These are phyloP conservation scores for Marvania coccoides DNA, from an alignment of 139 green algal genomes.

Conservation along the genomic window DNA sequence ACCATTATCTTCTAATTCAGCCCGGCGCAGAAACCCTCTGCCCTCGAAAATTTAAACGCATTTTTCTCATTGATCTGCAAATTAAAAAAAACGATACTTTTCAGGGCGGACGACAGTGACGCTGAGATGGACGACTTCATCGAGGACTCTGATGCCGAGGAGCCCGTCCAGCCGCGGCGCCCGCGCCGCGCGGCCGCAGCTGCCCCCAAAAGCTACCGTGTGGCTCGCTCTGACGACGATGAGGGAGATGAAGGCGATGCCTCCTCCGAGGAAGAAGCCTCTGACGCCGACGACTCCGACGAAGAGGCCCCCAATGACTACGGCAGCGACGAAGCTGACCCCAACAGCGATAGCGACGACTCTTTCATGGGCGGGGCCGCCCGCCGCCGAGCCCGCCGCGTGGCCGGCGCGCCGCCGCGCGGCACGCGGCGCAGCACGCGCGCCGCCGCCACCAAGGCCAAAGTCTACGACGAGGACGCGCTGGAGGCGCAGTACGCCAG, in stretches of 20 bases:
- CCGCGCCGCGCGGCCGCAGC: neutral
- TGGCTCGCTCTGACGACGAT: neutral
- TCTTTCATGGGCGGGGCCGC: neutral
- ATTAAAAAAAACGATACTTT: neutral
- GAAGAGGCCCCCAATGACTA: neutral
- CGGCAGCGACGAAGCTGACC: neutral
- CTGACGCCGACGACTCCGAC: neutral
- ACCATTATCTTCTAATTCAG: neutral
- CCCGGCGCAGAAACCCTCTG: neutral
- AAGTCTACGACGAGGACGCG: slow-evolving; percentile 6
- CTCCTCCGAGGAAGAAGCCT: neutral
- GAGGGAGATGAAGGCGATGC: neutral
- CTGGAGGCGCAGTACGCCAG: neutral
- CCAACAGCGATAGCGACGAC: too few species aligned
- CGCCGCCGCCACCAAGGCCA: neutral
- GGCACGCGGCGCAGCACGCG: neutral
- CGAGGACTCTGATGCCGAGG: neutral
- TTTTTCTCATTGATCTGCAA: neutral
- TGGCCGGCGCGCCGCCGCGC: neutral
- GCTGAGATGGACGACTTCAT: neutral
- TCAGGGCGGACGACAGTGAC: neutral
- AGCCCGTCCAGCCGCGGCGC: neutral
- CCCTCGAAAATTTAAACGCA: neutral
- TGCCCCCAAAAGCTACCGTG: neutral
- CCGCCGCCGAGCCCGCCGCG: neutral